phyloP scores from a whole-genome alignment of 305 asterid species.

The Fraxinus sp. region DNA sequence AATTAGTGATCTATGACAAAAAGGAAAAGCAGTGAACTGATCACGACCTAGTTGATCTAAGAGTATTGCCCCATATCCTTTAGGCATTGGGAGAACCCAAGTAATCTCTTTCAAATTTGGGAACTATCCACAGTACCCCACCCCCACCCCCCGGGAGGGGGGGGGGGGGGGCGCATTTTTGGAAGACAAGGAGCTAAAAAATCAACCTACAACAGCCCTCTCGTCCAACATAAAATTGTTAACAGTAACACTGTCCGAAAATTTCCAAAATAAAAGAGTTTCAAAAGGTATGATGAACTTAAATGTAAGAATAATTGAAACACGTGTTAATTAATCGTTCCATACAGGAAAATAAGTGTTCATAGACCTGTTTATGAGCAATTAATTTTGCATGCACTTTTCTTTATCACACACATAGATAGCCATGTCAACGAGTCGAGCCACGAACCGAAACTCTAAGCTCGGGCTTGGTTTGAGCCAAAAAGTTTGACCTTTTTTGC shows the following conservation, averaged over 20 bases:
- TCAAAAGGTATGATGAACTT: neutral
- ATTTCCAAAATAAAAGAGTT: neutral
- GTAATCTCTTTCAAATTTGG: neutral
- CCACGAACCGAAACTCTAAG: too few species aligned
- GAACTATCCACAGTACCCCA: neutral
- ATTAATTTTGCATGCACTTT: too few species aligned
- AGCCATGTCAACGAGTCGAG: too few species aligned
- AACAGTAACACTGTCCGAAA: neutral
- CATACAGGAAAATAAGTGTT: neutral
- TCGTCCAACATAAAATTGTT: neutral
- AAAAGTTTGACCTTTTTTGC: too few species aligned
- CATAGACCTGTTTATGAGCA: neutral
- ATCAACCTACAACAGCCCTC: neutral
- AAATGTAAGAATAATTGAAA: neutral
- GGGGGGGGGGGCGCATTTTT: neutral
- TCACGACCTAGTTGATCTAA: conserved; percentile 1
- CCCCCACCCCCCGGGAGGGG: too few species aligned
- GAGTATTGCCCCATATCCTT: neutral
- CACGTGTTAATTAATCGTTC: neutral
- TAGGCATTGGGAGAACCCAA: neutral
- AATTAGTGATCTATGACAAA: neutral
- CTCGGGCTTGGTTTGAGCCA: too few species aligned
- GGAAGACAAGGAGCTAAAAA: neutral
- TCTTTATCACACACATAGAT: neutral
- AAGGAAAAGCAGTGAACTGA: neutral